A percentile compares a stretch with the other conserved stretches of the same genome.
Conservation (phyloP, 495 filamentous ascomycete genomes). For the Aspergillus sclerotioniger region DNA sequence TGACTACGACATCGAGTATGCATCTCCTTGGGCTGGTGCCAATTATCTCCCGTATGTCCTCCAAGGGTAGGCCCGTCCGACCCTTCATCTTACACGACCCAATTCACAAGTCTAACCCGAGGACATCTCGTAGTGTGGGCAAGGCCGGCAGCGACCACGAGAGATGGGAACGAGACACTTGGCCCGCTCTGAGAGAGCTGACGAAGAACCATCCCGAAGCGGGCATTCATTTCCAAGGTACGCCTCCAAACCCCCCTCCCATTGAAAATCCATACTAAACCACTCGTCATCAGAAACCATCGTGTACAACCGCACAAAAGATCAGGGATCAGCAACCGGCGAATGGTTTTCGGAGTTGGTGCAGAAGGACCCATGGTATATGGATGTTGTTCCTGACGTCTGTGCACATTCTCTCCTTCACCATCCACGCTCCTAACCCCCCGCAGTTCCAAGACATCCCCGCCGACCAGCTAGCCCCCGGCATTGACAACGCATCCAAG, state of each 20-base stretch:
- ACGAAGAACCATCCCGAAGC: constrained; percentile 76
- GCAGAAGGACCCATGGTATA: constrained; percentile 77
- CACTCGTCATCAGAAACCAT: constrained; percentile 42
- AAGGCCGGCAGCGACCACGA: constrained; percentile 49
- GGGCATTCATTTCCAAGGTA: constrained; percentile 84
- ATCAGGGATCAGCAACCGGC: constrained; percentile 47
- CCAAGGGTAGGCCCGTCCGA: background rate
- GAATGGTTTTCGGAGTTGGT: constrained; percentile 64
- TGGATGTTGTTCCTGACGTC: constrained; percentile 70
- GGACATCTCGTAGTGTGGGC: constrained; percentile 45
- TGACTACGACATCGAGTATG: constrained; percentile 96
- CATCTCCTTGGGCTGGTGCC: constrained; percentile 92
- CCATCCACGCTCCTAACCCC: background rate
- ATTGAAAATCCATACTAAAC: constrained; percentile 12
- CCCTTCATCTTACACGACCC: background rate
- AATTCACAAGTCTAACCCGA: background rate
- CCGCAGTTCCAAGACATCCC: constrained; percentile 56
- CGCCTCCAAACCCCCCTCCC: constrained; percentile 9
- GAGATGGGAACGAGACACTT: constrained; percentile 65
- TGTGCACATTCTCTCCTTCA: constrained; percentile 8
- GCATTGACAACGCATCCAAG: constrained; percentile 62
- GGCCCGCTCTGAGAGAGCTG: constrained; percentile 63
- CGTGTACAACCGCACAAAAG: constrained; percentile 65
- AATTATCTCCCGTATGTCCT: constrained; percentile 77
- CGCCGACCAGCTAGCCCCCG: constrained; percentile 53